Evolutionary conservation across 306 rosid species (phyloP), one percentile per base, ranked within the genome.

Genomic region (Glycine soja): DNA sequence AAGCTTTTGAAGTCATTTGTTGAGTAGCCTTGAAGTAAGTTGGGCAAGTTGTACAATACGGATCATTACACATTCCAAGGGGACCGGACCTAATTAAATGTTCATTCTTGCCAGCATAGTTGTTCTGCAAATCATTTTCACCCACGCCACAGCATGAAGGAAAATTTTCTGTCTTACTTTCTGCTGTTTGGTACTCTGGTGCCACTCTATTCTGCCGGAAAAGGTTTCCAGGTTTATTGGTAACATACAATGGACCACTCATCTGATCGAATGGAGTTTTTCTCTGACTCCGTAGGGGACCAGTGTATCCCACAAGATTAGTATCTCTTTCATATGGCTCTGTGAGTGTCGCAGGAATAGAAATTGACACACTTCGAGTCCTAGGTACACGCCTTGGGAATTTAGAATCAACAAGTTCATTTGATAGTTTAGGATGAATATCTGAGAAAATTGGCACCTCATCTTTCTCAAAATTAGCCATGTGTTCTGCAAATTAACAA

Each of bases 31-130:
- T 90, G 87, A 84, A 79, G 79, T 77, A 87, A 72, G 94, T 87
- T 59, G 98, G 98, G 87, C 98, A 94, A 65, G 89, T 89, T 10
- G 93, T 92, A 81, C 98, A 94, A 75, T 88, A 94, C 19, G 98
- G 97, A 88, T 94, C 98, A 78, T 85, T 88, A 78, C 98, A 94
- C 97, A 90, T 84, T 69, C 98, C 98, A 85, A 94, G 65, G 68
- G 76, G 97, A 78, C 98, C 98, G 76, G 98, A 94, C 88, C 89
- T 91, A 64, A 90, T 77, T 66, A 94, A 88, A 75, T 91, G 97
- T 76, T 92, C 97, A 69, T 91, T 94, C 80, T 74, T 88, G n/a
- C 67, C 75, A 36, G 81, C 78, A 82, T 84, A 77, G 75, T 79
- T 84, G 18, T 82, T 53, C 53, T 45, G 82, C 90, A 87, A 82